Percentiles rank a stretch among this genome's conserved stretches.
phyloP scores from a whole-genome alignment of 2,329 filamentous ascomycete species.

The Ceratocystis alfenasii region DNA sequence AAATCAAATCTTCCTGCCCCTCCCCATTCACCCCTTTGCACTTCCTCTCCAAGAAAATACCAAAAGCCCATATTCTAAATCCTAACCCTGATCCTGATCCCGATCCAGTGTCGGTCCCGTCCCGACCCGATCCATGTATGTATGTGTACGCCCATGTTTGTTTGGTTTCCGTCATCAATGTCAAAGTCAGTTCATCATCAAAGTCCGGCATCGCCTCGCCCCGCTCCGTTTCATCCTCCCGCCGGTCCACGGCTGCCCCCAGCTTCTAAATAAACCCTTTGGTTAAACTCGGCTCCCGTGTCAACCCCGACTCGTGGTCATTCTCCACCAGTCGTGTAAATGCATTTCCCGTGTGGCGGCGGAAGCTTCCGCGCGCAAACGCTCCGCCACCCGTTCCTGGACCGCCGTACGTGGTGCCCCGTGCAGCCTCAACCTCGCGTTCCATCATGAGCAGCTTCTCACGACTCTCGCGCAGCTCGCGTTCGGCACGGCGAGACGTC shows the following conservation, averaged over 20 bases:
- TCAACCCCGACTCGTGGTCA: conserved; percentile 46
- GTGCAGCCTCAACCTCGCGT: conserved; percentile 65
- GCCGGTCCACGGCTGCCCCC: background rate
- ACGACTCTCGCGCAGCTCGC: conserved; percentile 77
- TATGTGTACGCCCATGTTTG: background rate
- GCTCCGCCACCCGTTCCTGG: conserved; percentile 26
- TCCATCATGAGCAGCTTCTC: conserved; percentile 75
- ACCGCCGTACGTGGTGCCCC: conserved; percentile 44
- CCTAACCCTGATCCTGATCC: background rate
- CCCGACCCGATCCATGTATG: background rate
- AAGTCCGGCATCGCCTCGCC: background rate
- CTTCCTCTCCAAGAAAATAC: no score
- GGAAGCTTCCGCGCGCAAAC: conserved; percentile 36
- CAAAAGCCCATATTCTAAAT: background rate
- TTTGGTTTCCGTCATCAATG: background rate
- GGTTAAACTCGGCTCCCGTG: conserved; percentile 53
- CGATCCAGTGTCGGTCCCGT: background rate
- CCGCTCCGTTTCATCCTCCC: background rate
- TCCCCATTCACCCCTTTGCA: background rate
- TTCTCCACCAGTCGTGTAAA: conserved; percentile 30
- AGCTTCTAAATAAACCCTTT: conserved; percentile 58
- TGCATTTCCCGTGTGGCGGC: conserved; percentile 32
- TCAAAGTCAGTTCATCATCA: background rate
- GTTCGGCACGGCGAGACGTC: conserved; percentile 70
- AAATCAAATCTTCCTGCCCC: background rate